Base-by-base conservation (phyloP, 2,329 filamentous ascomycete species). In the Talaromyces atroroseus region DNA sequence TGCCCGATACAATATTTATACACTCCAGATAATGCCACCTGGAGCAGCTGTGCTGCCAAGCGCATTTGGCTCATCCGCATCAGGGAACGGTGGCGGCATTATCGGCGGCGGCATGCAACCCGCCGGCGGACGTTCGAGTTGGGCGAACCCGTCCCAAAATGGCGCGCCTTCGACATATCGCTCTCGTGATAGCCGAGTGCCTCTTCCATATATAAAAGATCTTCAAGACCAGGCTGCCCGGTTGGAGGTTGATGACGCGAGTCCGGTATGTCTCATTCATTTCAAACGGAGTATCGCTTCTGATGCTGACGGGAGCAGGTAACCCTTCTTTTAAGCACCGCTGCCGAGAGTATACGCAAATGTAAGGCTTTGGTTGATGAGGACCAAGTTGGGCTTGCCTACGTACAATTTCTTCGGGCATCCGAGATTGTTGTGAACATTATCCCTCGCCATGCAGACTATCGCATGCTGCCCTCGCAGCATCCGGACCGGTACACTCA, bases 381-480 rank as follows among this genome's bases (percentile, higher is more conserved):
- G 24, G 64, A 70, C 26, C 63, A 73, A 36, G 83, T 85, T 4
- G 90, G 94, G 66, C 72, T 84, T 38, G 92, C 92, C 2, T 87
- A 95, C 55, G 83, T 88, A 61, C 89, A 95, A 59, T 97, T 92
- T 67, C 81, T 97, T 57, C 83, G 87, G 60, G 89, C 92, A 11
- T 91, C 82, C 58, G 85, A 91, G 57, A 87, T 96, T 55, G 82
- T 88, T 14, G 80, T 91, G 51, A 85, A 92, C 56, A 76, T 86
- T 44, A 86, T 97, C 24, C 88, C 89, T 2, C 80, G 79, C 36
- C 90, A 95, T 68, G 83, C 82, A 56, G 89, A 92, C 60, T 95
- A 85, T 69, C 81, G 83, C 26, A 78, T 81, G 52, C 76, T 91
- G 57, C 82, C 83, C 63, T 73, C 73, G 38, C 82, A 85, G 60